Base-by-base conservation (phyloP, 192 early-diverging fungal species). In the Coemansia sp. region DNA sequence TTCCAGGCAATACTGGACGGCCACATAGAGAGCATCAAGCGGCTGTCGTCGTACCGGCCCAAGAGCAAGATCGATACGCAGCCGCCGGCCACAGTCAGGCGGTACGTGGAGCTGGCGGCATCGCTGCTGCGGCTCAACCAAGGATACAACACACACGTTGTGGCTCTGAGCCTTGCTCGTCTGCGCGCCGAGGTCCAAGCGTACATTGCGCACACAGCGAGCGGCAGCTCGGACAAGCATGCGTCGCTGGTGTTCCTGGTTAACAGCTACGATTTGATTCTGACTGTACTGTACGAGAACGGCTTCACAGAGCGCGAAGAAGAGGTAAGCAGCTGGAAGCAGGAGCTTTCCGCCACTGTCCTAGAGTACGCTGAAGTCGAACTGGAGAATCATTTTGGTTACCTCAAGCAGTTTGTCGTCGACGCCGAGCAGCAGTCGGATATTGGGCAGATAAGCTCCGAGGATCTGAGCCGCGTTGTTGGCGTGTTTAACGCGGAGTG, bases 221-320 rank as follows among this genome's bases (percentile, higher is more conserved):
- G 83, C 12, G 88, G 90, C 43, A 88, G 93, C 62, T 62, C 80
- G 9, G 92, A 93, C 57, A 78, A 78, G 21, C 91, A 91, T 46
- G 86, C 83, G 26, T 74, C 89, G 36, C 77, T 92, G 46, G 88
- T 93, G 14, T 96, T 96, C 66, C 80, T 94, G 64, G 95, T 99
- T 73, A 99, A 97, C 85, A 99, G 96, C 71, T 92, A 92, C 75
- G 96, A 99, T 68, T 81, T 96, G 16, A 88, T 97, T 21, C 78
- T 92, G 26, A 85, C 90, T 4, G 90, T 96, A 38, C 83, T 99
- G 30, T 78, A 86, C 48, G 95, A 84, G 35, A 76, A 81, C 72
- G 77, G 76, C 23, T 81, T 83, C 48, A 43, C 68, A n/a, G 75
- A 77, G 58, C 69, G 69, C 56, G 81, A 73, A 21, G 84, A 78